Base-by-base conservation (phyloP, 768 basidiomycete species). In the Porpolomopsis calyptriformis region DNA sequence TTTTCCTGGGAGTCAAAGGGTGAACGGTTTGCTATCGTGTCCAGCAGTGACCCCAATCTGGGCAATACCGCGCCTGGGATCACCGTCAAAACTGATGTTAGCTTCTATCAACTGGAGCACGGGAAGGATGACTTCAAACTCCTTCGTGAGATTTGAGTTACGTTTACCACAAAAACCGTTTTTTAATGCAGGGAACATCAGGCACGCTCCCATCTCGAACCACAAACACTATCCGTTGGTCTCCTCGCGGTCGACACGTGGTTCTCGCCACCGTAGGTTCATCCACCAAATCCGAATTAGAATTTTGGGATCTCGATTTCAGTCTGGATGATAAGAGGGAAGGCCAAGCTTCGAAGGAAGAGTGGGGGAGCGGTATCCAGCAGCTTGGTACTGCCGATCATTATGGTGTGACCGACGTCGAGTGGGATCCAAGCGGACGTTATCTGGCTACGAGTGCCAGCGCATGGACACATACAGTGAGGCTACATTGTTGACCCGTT, bases 1-100 rank as follows among this genome's bases (percentile, higher is more conserved):
- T 98, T 99, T 63, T 90, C 91, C 38, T 98, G 96, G 96, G 96
- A 98, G 64, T 94, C 96, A n/a, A 85, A 84, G 62, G 91, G 94
- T 51, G 85, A 89, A 58, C 83, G 96, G 26, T 99, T 98, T 66
- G 90, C 88, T 35, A 90, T 98, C 52, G 85, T 98, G 45, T 88
- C 92, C 3, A 91, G 86, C 51, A 86, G 70, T 62, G 96, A 99
- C 61, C 90, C 93, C 40, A 96, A 94, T 63, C 74, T 90, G 26
- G 88, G 86, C 38, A 91, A 88, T 62, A 78, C 87, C 46, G 86
- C 81, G 3, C 86, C 89, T 34, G 94, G 92, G 49, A 76, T 86
- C 51, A 89, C 89, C n/a, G 80, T 93, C 69, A 96, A 94, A 70
- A 98, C 93, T 39, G 88, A 92, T 61, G 78, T 97, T 52, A 81